Evolutionary conservation across 2,329 filamentous ascomycete species (phyloP).

Genomic region (Colletotrichum sp.): DNA sequence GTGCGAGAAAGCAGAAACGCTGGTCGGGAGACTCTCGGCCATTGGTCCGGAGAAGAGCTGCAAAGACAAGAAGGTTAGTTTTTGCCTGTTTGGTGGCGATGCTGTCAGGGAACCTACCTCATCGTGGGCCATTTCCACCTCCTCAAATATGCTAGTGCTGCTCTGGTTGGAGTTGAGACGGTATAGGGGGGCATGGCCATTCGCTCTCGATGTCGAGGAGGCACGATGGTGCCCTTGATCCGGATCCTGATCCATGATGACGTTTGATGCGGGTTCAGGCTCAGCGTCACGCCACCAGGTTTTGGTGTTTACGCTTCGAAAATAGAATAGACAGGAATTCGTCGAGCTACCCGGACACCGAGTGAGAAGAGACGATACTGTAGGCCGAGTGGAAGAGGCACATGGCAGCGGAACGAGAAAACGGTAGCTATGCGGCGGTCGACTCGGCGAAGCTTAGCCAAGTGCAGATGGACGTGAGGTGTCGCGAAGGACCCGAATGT

Average conservation of each 20-base stretch:
- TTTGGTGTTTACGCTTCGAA: neutral
- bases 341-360: neutral
- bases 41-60: slow-evolving; percentile 89
- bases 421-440: neutral
- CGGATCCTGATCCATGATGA: neutral
- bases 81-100: neutral
- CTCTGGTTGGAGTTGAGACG: slow-evolving; percentile 74
- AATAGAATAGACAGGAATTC: neutral
- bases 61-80: neutral
- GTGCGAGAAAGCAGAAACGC: slow-evolving; percentile 89
- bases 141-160: slow-evolving; percentile 82
- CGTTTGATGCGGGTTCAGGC: neutral
- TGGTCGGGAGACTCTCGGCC: slow-evolving; percentile 94
- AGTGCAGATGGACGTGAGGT: neutral
- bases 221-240: slow-evolving; percentile 2
- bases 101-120: slow-evolving; percentile 63
- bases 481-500: neutral
- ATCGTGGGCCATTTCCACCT: slow-evolving; percentile 98
- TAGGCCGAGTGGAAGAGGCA: neutral
- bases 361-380: neutral
- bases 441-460: neutral
- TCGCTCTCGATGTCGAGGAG: slow-evolving; percentile 2
- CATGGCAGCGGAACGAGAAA: neutral
- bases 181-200: slow-evolving; percentile 52
- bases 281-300: neutral